A percentile compares a stretch with the other conserved stretches of the same genome.
phyloP scores from a whole-genome alignment of 805 yeast genomes.

The Peterozyma toletana region DNA sequence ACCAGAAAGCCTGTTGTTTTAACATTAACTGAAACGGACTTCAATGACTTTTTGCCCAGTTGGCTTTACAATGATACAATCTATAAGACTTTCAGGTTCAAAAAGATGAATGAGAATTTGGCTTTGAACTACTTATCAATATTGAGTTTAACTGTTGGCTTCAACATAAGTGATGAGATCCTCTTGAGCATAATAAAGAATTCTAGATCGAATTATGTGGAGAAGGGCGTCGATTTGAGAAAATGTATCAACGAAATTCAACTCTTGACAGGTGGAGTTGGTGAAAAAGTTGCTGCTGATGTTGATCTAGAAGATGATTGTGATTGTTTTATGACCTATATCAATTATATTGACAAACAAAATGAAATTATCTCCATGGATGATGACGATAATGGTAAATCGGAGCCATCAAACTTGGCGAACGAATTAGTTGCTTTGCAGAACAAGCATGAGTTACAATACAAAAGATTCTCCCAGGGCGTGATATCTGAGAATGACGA shows the following conservation, averaged over 20 bases:
- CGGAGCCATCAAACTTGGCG: too few species aligned
- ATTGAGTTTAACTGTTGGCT: neutral
- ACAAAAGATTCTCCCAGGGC: too few species aligned
- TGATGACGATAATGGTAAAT: too few species aligned
- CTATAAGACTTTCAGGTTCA: slow-evolving; percentile 1
- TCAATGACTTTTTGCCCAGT: slow-evolving; percentile 2
- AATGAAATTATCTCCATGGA: too few species aligned
- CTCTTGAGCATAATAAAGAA: neutral
- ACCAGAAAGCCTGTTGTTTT: slow-evolving; percentile 8
- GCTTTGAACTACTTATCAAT: slow-evolving; percentile 1
- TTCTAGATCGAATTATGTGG: neutral
- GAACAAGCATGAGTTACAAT: too few species aligned
- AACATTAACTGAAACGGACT: slow-evolving; percentile 1
- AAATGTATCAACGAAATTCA: slow-evolving; percentile 6
- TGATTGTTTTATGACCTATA: neutral
- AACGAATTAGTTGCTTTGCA: too few species aligned
- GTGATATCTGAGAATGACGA: too few species aligned
- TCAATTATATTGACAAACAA: neutral
- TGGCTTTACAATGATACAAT: slow-evolving; percentile 2
- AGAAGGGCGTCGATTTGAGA: slow-evolving; percentile 2
- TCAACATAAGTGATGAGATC: neutral
- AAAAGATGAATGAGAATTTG: neutral
- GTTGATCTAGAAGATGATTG: neutral
- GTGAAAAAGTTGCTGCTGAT: neutral
- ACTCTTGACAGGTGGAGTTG: neutral